Evolutionary conservation across 2,329 filamentous ascomycete species (phyloP), one percentile per base, ranked within the genome.

Genomic region (Colletotrichum siamense): DNA sequence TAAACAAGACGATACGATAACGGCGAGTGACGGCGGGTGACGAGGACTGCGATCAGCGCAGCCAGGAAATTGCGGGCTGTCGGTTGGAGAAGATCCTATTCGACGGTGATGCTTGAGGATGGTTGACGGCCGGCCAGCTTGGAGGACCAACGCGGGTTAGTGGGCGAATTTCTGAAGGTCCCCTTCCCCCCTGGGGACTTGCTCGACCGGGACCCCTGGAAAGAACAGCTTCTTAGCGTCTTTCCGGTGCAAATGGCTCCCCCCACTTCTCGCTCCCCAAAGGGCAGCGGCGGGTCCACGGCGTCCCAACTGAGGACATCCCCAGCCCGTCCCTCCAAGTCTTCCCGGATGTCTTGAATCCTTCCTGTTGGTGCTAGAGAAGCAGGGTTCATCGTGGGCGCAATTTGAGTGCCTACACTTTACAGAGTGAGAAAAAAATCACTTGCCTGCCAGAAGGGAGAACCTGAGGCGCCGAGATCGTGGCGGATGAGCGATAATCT

Each of bases 21-120:
- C 30, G 24, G 65, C 44, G 32, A 49, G 62, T 52, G 52, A 73
- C 39, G 63, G 69, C 63, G 15, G 49, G 57, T 59, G 64, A 69
- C 39, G 59, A 64, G 72, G 66, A 62, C 62, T 71, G 61, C 15
- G 71, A 77, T 75, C 71, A 67, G 72, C 75, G 74, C 74, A 77
- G 36, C 39, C 30, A 67, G 75, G 75, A 77, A 77, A 77, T 77
- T 77, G 71, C 75, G 28, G 62, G 67, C 71, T 71, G 24, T 44
- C 65, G 39, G 52, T 64, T 77, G 71, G 71, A 75, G 24, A 61
- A 18, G 52, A 63, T 75, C 61, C 65, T 55, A 75, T 77, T 75
- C 66, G 71, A 75, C 71, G 39, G 36, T 10, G 52, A 67, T 49
- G 30, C 12, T 61, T 3, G 49, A 59, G 22, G 18, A 34, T 49